Percentiles rank a stretch among this genome's conserved stretches.
phyloP scores from a whole-genome alignment of 345 rosid species.

The Aquilaria sinensis region DNA sequence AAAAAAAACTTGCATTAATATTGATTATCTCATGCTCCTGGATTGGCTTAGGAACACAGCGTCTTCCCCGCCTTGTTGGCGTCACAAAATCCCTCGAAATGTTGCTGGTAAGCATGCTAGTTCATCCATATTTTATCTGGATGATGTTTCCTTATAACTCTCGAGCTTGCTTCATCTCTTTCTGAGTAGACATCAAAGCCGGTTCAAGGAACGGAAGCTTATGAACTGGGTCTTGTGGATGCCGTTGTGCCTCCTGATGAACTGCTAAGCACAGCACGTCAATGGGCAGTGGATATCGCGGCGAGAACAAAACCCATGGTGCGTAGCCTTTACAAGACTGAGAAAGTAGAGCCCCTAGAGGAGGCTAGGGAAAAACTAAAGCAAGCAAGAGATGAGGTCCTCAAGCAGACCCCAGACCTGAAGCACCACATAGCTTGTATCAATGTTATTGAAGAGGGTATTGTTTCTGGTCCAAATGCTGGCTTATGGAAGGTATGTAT shows the following conservation, averaged over 20 bases:
- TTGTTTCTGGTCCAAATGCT: slow-evolving; percentile 74
- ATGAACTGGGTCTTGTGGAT: slow-evolving; percentile 70
- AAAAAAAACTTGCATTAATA: not conserved
- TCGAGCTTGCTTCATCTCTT: not conserved
- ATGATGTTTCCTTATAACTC: not conserved
- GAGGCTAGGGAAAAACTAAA: slow-evolving; percentile 85
- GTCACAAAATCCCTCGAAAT: slow-evolving; percentile 85
- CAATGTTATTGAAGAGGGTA: slow-evolving; percentile 75
- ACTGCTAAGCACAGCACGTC: slow-evolving; percentile 63
- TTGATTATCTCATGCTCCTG: slow-evolving; percentile 16
- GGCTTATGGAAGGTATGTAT: slow-evolving; percentile 72
- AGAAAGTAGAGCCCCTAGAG: slow-evolving; percentile 76
- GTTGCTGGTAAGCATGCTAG: slow-evolving; percentile 69
- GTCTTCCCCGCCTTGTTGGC: slow-evolving; percentile 36
- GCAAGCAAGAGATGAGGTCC: slow-evolving; percentile 68
- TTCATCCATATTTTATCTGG: slow-evolving; percentile 6
- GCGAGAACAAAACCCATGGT: slow-evolving; percentile 79
- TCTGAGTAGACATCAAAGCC: slow-evolving; percentile 67
- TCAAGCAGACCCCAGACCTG: slow-evolving; percentile 71
- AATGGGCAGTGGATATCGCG: slow-evolving; percentile 76
- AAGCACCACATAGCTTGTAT: slow-evolving; percentile 82
- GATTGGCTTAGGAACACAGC: slow-evolving; percentile 69
- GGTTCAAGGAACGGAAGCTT: slow-evolving; percentile 68
- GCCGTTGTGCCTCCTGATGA: slow-evolving; percentile 64
- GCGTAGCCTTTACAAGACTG: slow-evolving; percentile 64